A percentile compares a stretch with the other conserved stretches of the same genome.
Conservation (phyloP, 306 rosid genomes). For the Biancaea sappan region DNA sequence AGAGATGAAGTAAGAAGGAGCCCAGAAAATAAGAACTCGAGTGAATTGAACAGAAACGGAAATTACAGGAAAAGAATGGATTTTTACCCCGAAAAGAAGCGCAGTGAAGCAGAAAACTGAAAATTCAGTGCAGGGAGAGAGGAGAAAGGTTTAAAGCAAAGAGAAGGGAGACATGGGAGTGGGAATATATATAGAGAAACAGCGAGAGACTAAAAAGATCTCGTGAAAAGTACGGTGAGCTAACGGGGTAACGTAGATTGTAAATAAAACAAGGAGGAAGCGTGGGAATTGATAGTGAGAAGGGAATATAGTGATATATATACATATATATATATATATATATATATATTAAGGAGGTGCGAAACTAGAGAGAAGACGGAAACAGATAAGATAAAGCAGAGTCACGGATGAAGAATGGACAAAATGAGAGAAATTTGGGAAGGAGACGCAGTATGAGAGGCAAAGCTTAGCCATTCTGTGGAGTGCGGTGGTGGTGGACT, state of each 20-base stretch:
- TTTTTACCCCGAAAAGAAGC: no score
- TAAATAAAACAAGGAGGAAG: neutral
- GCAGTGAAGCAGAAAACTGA: no score
- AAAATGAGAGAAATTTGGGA: no score
- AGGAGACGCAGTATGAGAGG: no score
- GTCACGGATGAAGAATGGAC: neutral
- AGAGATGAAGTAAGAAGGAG: neutral
- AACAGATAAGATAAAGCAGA: no score
- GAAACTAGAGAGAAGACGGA: no score
- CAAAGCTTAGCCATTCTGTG: no score
- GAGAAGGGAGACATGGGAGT: neutral
- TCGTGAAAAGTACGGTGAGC: neutral
- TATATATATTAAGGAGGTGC: no score
- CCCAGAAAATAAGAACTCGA: neutral
- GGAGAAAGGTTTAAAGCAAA: neutral
- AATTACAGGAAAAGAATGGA: neutral
- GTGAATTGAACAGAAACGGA: neutral
- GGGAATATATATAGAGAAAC: neutral
- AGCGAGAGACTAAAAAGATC: neutral
- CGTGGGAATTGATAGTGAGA: neutral
- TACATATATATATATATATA: no score
- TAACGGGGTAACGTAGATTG: neutral
- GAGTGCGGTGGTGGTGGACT: no score
- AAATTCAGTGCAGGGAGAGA: neutral
- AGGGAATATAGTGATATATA: no score